phyloP scores from a whole-genome alignment of 176 grass and related monocot species.

The Saccharum spontaneum region DNA sequence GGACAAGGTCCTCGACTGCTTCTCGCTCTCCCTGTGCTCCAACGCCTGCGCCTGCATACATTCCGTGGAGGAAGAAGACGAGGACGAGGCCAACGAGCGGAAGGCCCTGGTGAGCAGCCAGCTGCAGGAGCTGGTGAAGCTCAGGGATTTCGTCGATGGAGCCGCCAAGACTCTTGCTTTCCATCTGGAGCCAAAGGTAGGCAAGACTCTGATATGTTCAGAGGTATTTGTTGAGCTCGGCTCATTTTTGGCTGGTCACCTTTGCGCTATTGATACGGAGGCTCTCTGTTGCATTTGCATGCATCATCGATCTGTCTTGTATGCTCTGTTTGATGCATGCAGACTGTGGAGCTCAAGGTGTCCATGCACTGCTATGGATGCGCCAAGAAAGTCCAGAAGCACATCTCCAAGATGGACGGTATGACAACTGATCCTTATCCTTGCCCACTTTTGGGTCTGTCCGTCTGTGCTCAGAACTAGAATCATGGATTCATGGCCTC shows the following conservation, averaged over 20 bases:
- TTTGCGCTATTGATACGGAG: background rate
- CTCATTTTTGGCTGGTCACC: background rate
- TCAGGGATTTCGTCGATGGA: conserved; percentile 60
- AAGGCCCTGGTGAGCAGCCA: conserved; percentile 64
- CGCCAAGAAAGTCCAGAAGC: conserved; percentile 91
- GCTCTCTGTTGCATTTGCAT: background rate
- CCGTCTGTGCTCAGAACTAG: background rate
- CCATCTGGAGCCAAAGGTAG: conserved; percentile 88
- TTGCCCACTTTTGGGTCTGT: background rate
- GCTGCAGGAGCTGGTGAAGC: conserved; percentile 81
- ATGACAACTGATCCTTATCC: conserved; percentile 20
- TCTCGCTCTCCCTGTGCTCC: conserved; percentile 62
- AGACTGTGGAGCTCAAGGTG: conserved; percentile 94
- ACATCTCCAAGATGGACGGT: conserved; percentile 99
- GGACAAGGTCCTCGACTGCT: conserved; percentile 76
- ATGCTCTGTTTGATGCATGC: conserved; percentile 15
- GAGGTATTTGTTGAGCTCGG: background rate
- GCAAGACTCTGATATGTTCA: too few species aligned
- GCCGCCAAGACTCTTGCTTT: conserved; percentile 76
- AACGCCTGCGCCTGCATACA: conserved; percentile 70
- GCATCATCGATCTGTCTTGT: background rate
- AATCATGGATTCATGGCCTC: background rate
- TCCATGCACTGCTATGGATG: conserved; percentile 98
- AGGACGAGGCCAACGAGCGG: conserved; percentile 62
- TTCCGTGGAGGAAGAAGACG: conserved; percentile 43